Base-by-base conservation (phyloP, 148 eudicot genomes). In the Amaranthus cruentus region DNA sequence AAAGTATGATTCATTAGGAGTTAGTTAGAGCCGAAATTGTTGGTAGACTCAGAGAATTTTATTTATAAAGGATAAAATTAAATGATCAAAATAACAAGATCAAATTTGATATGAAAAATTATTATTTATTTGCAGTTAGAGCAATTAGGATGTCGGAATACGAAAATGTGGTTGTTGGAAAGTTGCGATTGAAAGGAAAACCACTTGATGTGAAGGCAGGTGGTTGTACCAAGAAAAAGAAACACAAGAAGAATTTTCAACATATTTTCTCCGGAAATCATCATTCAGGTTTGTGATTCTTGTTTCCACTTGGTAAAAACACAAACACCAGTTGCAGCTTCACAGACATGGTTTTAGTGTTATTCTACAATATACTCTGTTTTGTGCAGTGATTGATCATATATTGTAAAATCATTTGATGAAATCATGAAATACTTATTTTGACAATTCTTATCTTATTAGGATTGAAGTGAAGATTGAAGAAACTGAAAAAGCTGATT, bases 171-270 rank as follows among this genome's bases (percentile, higher is more conserved):
- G 77, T 89, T 63, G 80, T 68, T 62, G 96, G 92, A 75, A 93
- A 87, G 86, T 82, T 90, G 77, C 84, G 82, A 81, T 75, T 90
- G 67, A 93, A 93, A 79, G 98, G 98, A 13, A 90, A 89, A 70
- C 77, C 96, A 51, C 83, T 90, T 78, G 85, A 86, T 72, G 93
- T 90, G 78, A 92, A 86, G 81, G 78, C 86, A 48, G 85, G 75
- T 66, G 80, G 84, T 1, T 38, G 85, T 47, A 76, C 78, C 44
- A 92, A 92, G 88, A 90, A 88, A 75, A 88, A 82, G 84, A 92
- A 90, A 65, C 84, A 91, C 4, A 83, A 67, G 74, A 78, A 80
- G 64, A 70, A 68, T 44, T 60, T 62, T 69, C 83, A 88, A 58
- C 79, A 79, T 66, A 69, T 79, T 5, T 72, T 75, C 59, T 59